Evolutionary conservation across 306 rosid genomes (phyloP).

Genomic region (Cyamopsis tetragonoloba): DNA sequence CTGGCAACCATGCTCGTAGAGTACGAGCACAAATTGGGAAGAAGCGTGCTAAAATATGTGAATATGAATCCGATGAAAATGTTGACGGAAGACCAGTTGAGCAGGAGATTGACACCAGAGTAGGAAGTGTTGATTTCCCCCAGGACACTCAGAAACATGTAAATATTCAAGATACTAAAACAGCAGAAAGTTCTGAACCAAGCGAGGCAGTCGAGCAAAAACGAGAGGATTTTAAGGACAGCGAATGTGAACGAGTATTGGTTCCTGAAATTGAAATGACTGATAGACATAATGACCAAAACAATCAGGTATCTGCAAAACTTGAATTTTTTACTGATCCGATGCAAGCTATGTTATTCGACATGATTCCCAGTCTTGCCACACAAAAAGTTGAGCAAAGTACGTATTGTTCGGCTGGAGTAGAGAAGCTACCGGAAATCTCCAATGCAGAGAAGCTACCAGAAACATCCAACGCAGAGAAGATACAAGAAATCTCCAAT

Average conservation of each 20-base stretch:
- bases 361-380: constrained; percentile 76
- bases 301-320: constrained; percentile 33
- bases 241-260: constrained; percentile 11
- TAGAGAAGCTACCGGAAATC: constrained; percentile 37
- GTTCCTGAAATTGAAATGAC: constrained; percentile 37
- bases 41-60: constrained; percentile 62
- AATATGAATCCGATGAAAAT: constrained; percentile 57
- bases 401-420: constrained; percentile 1
- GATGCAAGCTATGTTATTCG: constrained; percentile 76
- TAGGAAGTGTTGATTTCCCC: constrained; percentile 17
- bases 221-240: constrained; percentile 26
- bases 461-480: too few species aligned
- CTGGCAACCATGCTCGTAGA: constrained; percentile 45
- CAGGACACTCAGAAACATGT: constrained; percentile 12
- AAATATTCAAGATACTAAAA: constrained; percentile 25
- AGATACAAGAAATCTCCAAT: constrained; percentile 31
- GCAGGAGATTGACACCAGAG: constrained; percentile 24
- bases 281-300: constrained; percentile 27
- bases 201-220: constrained; percentile 20
- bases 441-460: constrained; percentile 39
- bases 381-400: constrained; percentile 37
- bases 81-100: constrained; percentile 27
- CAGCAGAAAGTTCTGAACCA: constrained; percentile 23
- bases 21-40: constrained; percentile 34
- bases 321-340: constrained; percentile 54